These are phyloP conservation scores for Alliaria petiolata DNA, from an alignment of 345 rosid species.

Conservation along the genomic window DNA sequence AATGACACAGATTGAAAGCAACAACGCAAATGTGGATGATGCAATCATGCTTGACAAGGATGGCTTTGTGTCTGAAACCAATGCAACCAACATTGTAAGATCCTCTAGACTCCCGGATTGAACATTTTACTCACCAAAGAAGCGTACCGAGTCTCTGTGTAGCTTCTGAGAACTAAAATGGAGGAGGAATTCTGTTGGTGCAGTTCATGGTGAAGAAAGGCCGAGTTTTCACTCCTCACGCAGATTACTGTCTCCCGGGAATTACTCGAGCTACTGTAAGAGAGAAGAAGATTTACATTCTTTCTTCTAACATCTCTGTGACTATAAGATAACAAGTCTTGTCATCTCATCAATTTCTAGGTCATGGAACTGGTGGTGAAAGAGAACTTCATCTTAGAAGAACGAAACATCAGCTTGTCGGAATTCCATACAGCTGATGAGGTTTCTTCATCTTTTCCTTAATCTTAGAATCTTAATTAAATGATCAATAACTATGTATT, in stretches of 20 bases:
- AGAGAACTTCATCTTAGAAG: conserved; percentile 64
- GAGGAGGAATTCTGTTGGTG: neutral
- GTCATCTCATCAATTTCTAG: conserved; percentile 29
- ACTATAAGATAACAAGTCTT: neutral
- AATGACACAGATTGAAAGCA: conserved; percentile 69
- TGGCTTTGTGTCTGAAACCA: conserved; percentile 90
- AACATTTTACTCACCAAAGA: neutral
- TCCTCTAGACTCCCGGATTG: neutral
- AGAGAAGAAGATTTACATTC: conserved; percentile 3
- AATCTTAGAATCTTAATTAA: neutral
- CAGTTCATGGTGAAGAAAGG: conserved; percentile 92
- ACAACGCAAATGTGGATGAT: conserved; percentile 74
- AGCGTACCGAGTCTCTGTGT: neutral
- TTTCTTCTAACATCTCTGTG: neutral
- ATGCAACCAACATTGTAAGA: conserved; percentile 91
- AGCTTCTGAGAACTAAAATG: neutral
- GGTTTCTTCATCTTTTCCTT: conserved; percentile 35
- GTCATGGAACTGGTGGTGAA: conserved; percentile 73
- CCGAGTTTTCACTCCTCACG: conserved; percentile 75
- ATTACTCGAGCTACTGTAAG: conserved; percentile 84
- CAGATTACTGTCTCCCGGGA: conserved; percentile 95
- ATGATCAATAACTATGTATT: neutral
- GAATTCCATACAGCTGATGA: conserved; percentile 90
- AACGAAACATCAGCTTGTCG: conserved; percentile 73
- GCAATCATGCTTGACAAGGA: conserved; percentile 96